Conservation (phyloP, 208 protist species). For the Lotmaria passim region DNA sequence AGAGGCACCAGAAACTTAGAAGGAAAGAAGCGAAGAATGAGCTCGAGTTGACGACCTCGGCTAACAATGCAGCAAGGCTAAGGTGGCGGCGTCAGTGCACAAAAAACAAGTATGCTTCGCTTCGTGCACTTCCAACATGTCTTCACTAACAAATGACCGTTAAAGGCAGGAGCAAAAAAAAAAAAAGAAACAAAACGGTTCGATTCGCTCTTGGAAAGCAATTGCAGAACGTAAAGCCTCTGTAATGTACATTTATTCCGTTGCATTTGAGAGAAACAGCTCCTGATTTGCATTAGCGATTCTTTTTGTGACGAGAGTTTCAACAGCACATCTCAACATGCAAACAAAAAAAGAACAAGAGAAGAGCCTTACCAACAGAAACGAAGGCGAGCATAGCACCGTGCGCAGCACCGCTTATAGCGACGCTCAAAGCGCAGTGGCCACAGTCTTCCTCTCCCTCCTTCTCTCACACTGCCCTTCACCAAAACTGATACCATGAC, state of each 20-base stretch:
- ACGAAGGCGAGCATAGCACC: not conserved
- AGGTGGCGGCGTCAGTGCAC: not conserved
- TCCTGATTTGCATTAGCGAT: too few relatives aligned
- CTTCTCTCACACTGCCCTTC: not conserved
- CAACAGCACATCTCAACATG: too few relatives aligned
- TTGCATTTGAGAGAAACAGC: too few relatives aligned
- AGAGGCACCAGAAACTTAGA: not conserved
- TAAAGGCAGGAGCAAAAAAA: too few relatives aligned
- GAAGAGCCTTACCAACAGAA: not conserved
- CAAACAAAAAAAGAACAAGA: constrained; percentile 9
- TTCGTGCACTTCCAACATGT: not conserved
- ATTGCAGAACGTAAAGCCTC: too few relatives aligned
- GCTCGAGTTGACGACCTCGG: not conserved
- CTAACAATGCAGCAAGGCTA: not conserved
- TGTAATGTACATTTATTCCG: too few relatives aligned
- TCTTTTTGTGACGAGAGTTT: not conserved
- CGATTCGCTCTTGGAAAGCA: too few relatives aligned
- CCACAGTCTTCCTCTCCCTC: not conserved
- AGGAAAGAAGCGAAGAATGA: constrained; percentile 3
- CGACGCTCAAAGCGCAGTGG: not conserved
- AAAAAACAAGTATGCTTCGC: not conserved
- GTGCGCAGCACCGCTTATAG: not conserved
- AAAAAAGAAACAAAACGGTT: too few relatives aligned
- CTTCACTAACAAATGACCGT: too few relatives aligned
- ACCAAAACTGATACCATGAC: constrained; percentile 63